Evolutionary conservation across 2,329 filamentous ascomycete genomes (phyloP).

Genomic region (Penicillium griseofulvum): DNA sequence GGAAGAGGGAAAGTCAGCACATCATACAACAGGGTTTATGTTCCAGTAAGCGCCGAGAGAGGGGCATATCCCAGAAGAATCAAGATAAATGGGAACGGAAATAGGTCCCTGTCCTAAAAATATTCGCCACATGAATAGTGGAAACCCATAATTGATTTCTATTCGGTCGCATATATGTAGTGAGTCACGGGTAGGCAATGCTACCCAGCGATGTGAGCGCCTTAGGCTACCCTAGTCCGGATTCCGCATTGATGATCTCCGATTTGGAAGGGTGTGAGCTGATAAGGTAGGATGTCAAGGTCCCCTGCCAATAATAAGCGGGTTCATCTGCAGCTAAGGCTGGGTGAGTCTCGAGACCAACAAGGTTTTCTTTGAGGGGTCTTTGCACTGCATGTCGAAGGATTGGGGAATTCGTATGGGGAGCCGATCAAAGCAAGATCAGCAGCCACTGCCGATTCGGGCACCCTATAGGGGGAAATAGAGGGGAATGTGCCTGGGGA

Average conservation of each 20-base stretch:
- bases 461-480: slow-evolving; percentile 9
- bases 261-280: slow-evolving; percentile 4
- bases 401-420: slow-evolving; percentile 14
- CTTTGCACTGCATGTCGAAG: slow-evolving; percentile 9
- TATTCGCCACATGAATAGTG: slow-evolving; percentile 1
- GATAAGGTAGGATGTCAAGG: slow-evolving; percentile 15
- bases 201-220: slow-evolving; percentile 3
- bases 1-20: neutral
- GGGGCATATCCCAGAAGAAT: neutral
- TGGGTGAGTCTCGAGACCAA: slow-evolving; percentile 12
- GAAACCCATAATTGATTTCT: neutral
- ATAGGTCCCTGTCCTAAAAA: slow-evolving; percentile 5
- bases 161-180: neutral
- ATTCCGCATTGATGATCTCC: slow-evolving; percentile 10
- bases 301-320: slow-evolving; percentile 13
- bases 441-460: slow-evolving; percentile 22
- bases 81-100: neutral
- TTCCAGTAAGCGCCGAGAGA: slow-evolving; percentile 9
- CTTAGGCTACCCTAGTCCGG: slow-evolving; percentile 7
- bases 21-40: slow-evolving; percentile 6
- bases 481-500: slow-evolving; percentile 17
- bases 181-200: slow-evolving; percentile 13
- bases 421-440: slow-evolving; percentile 19
- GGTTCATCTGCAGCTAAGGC: slow-evolving; percentile 9
- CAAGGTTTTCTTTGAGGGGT: slow-evolving; percentile 5